Base-by-base conservation (phyloP, 2,329 filamentous ascomycete species). In the Blastomyces percursus region DNA sequence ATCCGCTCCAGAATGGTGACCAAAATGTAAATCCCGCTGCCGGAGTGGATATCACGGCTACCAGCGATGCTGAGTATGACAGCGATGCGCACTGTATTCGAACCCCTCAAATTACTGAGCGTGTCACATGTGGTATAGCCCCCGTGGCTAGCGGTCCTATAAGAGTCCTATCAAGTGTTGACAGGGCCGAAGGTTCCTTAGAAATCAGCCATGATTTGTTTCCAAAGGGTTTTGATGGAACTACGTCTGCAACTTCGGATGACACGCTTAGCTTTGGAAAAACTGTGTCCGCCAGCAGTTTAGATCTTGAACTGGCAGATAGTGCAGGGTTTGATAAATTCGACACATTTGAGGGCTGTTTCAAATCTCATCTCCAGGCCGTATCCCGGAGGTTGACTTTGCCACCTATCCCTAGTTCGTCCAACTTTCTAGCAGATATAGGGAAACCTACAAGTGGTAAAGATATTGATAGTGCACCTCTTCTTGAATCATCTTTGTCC, bases 61-160 rank as follows among this genome's bases (percentile, higher is more conserved):
- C 72, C 65, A 77, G 72, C 44, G 75, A 75, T 44, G 69, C 68
- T 61, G 74, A 70, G 8, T 77, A 78, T 63, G 76, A 78, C 62
- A 77, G 75, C 57, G 76, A 78, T 68, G 75, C 75, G 12, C 74
- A 74, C 40, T 74, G 64, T 46, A 72, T 78, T 51, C 62, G 69
- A 16, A 76, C 72, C 14, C 74, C 75, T 30, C 70, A 68, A 27
- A 68, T 71, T 16, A 64, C 63, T 24, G 65, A 60, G 21, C 66
- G 68, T 44, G 61, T 63, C 27, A 44, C 62, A 51, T 65, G 66
- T 19, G 54, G 63, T 35, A 54, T 59, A 40, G 32, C 48, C 38
- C 63, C 30, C 59, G 58, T 60, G 40, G 56, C 61, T 60, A 62
- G 60, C 40, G 63, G 62, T 48, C 61, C 56, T 56, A 63, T 48